Evolutionary conservation across 2,329 filamentous ascomycete genomes (phyloP).

Genomic region (Aureobasidium lini): DNA sequence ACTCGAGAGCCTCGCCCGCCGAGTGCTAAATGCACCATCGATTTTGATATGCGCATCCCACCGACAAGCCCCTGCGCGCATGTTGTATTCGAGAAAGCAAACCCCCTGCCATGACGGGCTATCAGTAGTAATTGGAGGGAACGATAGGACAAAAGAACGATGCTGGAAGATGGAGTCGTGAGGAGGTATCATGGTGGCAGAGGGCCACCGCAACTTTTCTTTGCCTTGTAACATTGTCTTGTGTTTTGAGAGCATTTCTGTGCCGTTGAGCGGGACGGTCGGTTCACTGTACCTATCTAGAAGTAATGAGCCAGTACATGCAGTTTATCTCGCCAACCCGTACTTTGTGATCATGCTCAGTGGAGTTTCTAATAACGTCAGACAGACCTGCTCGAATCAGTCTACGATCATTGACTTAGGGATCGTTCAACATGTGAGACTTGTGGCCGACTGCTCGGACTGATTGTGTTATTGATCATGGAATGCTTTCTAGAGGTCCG

Average conservation of each 20-base stretch:
- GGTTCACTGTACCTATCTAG: conserved; percentile 13
- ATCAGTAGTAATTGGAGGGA: conserved; percentile 3
- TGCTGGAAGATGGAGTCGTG: neutral
- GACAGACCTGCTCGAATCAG: neutral
- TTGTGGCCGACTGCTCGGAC: neutral
- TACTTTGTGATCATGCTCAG: neutral
- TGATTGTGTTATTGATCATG: neutral
- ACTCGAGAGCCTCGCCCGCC: conserved; percentile 72
- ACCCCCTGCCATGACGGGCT: neutral
- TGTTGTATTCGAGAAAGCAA: neutral
- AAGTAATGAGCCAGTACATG: conserved; percentile 15
- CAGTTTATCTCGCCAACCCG: neutral
- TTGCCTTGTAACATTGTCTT: conserved; percentile 14
- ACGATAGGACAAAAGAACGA: conserved; percentile 3
- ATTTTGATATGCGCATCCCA: conserved; percentile 3
- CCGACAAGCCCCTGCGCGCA: conserved; percentile 7
- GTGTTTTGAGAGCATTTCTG: conserved; percentile 12
- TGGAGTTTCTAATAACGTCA: neutral
- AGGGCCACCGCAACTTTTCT: conserved; percentile 2
- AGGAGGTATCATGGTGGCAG: neutral
- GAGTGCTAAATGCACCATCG: conserved; percentile 42
- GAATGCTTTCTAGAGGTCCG: too few relatives aligned
- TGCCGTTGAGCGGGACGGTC: conserved; percentile 11
- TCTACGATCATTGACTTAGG: too few relatives aligned
- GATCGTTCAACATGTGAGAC: too few relatives aligned